Base-by-base conservation (phyloP, 2,329 filamentous ascomycete genomes). In the Curvularia verruculosa region DNA sequence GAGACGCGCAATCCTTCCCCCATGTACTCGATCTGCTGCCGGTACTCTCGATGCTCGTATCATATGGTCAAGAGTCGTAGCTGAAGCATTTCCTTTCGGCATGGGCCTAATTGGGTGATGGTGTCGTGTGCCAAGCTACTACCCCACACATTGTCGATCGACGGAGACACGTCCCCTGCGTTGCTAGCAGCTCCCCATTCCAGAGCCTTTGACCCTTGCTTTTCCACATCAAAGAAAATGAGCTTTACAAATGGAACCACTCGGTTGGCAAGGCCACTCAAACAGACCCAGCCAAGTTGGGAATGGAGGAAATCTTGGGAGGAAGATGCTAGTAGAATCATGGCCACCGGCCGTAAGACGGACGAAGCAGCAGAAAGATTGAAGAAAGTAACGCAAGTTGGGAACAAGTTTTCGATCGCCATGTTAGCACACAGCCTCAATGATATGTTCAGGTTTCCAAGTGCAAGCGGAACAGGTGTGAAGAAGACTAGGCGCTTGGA, bases 141-240 rank as follows among this genome's bases (percentile, higher is more conserved):
- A 65, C 67, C 67, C 69, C 70, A 70, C 70, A 72, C 68, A 66
- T 54, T 37, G 55, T 66, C 65, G 68, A 66, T 67, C 59, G 39
- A 62, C 13, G 15, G 15, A 8, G 13, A 36, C 34, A n/a, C 15
- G 34, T 36, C 15, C 34, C 34, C 15, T 36, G 34, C 34, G 34
- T 36, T 43, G 19, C 23, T 26, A 43, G 34, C 26, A 26, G 34
- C 34, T 36, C 15, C 18, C 40, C 40, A 43, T 43, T 43, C 23
- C 23, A 26, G 40, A 43, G n/a, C 40, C 23, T 43, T 26, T 43
- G 13, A 43, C 23, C 23, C 40, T 43, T 7, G 40, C 5, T 23
- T n/a, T 43, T 26, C 4, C 21, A 13, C 12, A 26, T 13, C 15
- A 26, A 26, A 24, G 34, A 18, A 36, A 36, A 36, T 36, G 15